Evolutionary conservation across 768 basidiomycete genomes (phyloP).

Genomic region (Hemileccinum impolitum): DNA sequence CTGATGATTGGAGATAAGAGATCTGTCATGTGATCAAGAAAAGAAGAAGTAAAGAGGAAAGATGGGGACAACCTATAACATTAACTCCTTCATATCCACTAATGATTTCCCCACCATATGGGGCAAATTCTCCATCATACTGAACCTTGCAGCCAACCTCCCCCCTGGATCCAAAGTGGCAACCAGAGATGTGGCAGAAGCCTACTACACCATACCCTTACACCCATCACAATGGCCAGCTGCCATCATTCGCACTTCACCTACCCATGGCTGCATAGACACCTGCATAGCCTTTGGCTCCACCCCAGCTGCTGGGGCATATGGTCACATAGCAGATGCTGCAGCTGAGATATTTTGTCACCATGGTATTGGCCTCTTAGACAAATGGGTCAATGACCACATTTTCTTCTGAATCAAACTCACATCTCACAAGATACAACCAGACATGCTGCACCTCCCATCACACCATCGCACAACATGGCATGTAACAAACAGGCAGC

Average conservation of each 20-base stretch:
- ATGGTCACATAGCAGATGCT: not conserved
- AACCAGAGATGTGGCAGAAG: not conserved
- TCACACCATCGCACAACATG: too few species aligned
- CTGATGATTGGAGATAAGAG: too few species aligned
- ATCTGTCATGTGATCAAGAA: too few species aligned
- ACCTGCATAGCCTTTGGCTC: not conserved
- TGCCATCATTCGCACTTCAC: not conserved
- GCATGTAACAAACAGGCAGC: too few species aligned
- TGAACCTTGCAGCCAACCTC: not conserved
- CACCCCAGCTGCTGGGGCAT: not conserved
- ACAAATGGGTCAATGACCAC: not conserved
- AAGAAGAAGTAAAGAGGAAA: too few species aligned
- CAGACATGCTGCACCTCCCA: too few species aligned
- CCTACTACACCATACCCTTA: not conserved
- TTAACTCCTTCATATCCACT: not conserved
- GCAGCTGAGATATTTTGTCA: not conserved
- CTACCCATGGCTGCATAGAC: not conserved
- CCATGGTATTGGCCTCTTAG: not conserved
- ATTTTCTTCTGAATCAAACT: not conserved
- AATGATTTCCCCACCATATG: not conserved
- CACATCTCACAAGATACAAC: not conserved
- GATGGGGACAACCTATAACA: too few species aligned
- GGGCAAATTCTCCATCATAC: constrained; percentile 1
- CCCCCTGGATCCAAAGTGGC: not conserved
- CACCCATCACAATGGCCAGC: not conserved